Base-by-base conservation (phyloP, 805 yeast species). In the Kuraishia borneana region DNA sequence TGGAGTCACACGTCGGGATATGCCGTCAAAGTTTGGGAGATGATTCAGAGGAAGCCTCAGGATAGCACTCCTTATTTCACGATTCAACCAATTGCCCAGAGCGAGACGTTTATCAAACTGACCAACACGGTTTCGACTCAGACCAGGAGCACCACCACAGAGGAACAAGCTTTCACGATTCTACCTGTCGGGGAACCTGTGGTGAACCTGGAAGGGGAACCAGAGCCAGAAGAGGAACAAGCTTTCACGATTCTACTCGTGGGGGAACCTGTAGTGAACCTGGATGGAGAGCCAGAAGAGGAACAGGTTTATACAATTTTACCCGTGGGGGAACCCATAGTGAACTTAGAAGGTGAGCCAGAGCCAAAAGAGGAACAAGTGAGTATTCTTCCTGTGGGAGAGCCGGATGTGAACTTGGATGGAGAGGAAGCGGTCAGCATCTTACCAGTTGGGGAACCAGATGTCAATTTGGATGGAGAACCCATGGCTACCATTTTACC, bases 31-130 rank as follows among this genome's bases (percentile, higher is more conserved):
- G 13, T 12, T 10, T 25, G 6, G 16, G 36, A 45, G 30, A 34
- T 43, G 13, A 50, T 48, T 36, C 45, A 45, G 12, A 44, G 44
- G 35, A 46, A 40, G 22, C 48, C 50, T 5, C 42, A 47, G n/a
- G 60, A 57, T 30, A 51, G 59, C 2, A 48, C 58, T 3, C 44
- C 46, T 7, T 56, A 57, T 30, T 57, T 57, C 40, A 55, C 58
- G 2, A 45, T 56, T 22, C 53, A 52, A 30, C 51, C 58, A 14
- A 48, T 52, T 16, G 50, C 38, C 2, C 39, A 44, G 13, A 47
- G 45, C 29, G 47, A 44, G 14, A 42, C 43, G 12, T 39, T 36
- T 26, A 20, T 30, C 3, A 36, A 37, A 27, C n/a, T n/a, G n/a
- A n/a, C n/a, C n/a, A n/a, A n/a, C n/a, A n/a, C n/a, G n/a, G 46